phyloP scores from a whole-genome alignment of 1,284 basidiomycete genomes.

The Moniliella sp. region DNA sequence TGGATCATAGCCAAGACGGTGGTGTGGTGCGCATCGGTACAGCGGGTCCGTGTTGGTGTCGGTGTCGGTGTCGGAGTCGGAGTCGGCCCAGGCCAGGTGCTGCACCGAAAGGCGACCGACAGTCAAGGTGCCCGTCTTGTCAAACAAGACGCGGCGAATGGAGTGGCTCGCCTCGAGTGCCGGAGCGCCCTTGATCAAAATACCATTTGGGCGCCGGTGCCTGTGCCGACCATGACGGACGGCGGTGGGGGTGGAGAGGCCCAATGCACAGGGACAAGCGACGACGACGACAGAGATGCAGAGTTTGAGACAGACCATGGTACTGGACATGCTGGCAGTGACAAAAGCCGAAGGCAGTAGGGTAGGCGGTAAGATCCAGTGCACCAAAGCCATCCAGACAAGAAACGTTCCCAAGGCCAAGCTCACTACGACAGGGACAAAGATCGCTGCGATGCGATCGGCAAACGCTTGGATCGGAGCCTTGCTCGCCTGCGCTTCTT shows the following conservation, averaged over 20 bases:
- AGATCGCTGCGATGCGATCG: slow-evolving; percentile 77
- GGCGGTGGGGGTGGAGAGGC: slow-evolving; percentile 84
- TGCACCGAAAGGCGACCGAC: slow-evolving; percentile 58
- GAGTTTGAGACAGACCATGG: slow-evolving; percentile 82
- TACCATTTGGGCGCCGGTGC: slow-evolving; percentile 89
- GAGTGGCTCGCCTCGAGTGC: slow-evolving; percentile 73
- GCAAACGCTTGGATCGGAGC: slow-evolving; percentile 95
- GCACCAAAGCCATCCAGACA: slow-evolving; percentile 59
- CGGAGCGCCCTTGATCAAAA: slow-evolving; percentile 86
- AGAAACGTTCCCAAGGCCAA: slow-evolving; percentile 63
- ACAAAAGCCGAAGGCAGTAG: slow-evolving; percentile 65
- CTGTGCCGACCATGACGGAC: slow-evolving; percentile 99
- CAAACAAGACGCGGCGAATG: slow-evolving; percentile 62
- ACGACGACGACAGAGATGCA: slow-evolving; percentile 96
- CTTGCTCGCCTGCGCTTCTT: slow-evolving; percentile 91
- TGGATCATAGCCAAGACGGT: slow-evolving; percentile 45
- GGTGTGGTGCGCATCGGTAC: not conserved
- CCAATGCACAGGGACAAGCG: slow-evolving; percentile 90
- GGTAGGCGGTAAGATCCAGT: slow-evolving; percentile 35
- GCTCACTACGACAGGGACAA: slow-evolving; percentile 73
- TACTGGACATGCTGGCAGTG: slow-evolving; percentile 55
- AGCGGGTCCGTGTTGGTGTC: not conserved
- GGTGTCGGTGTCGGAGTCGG: slow-evolving; percentile 13
- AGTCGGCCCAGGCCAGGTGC: slow-evolving; percentile 53
- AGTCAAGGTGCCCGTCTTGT: slow-evolving; percentile 96